A percentile compares a stretch with the other conserved stretches of the same genome.
Conservation (phyloP, 2,329 filamentous ascomycete species). For the Beauveria pseudobassiana region DNA sequence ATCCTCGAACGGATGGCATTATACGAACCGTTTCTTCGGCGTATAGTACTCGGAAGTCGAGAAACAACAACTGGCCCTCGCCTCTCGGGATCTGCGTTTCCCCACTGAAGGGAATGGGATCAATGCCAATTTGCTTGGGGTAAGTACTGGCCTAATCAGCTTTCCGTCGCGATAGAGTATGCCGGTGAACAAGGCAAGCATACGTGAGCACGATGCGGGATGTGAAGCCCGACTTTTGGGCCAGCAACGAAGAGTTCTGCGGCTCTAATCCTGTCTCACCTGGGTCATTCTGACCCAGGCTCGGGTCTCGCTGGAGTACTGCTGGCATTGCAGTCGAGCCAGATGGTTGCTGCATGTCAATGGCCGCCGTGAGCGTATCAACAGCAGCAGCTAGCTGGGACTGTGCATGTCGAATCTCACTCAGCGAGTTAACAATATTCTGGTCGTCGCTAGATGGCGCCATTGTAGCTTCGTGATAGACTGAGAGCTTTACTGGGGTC, state of each 20-base stretch:
- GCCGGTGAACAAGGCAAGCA: neutral
- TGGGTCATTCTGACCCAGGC: neutral
- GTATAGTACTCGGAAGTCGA: constrained; percentile 64
- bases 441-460: neutral
- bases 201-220: constrained; percentile 51
- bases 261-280: constrained; percentile 5
- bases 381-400: constrained; percentile 32
- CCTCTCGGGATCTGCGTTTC: constrained; percentile 62
- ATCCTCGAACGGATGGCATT: neutral
- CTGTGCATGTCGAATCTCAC: constrained; percentile 36
- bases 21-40: constrained; percentile 67
- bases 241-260: constrained; percentile 22
- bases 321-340: neutral
- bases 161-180: neutral
- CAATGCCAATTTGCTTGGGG: constrained; percentile 87
- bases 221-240: constrained; percentile 38
- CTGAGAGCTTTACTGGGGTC: neutral
- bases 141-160: constrained; percentile 54
- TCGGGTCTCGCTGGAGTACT: neutral
- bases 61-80: constrained; percentile 88
- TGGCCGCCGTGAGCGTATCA: constrained; percentile 29
- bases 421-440: constrained; percentile 21
- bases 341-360: constrained; percentile 11
- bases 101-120: constrained; percentile 90
- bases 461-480: constrained; percentile 4